phyloP scores from a whole-genome alignment of 2,329 filamentous ascomycete species.

The Botryotinia globosa region DNA sequence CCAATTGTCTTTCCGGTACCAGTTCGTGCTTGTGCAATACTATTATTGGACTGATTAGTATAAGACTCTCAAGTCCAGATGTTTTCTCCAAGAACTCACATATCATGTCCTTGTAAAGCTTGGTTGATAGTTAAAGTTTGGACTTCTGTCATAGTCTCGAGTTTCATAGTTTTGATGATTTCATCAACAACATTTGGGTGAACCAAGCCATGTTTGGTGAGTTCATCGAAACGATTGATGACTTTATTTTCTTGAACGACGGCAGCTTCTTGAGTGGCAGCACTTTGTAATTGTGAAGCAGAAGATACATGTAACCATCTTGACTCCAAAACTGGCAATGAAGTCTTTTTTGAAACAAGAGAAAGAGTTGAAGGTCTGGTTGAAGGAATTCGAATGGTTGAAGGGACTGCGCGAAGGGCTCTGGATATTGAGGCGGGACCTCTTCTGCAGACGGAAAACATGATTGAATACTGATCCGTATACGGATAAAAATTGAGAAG shows the following conservation, averaged over 20 bases:
- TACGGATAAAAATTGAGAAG: conserved; percentile 22
- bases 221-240: conserved; percentile 37
- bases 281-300: conserved; percentile 25
- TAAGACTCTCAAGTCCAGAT: neutral
- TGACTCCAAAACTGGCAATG: conserved; percentile 26
- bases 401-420: conserved; percentile 30
- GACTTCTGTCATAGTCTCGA: conserved; percentile 49
- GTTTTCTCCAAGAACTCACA: conserved; percentile 31
- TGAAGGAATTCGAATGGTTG: conserved; percentile 31
- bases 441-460: conserved; percentile 39
- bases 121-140: conserved; percentile 85
- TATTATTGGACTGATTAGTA: conserved; percentile 40
- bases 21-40: conserved; percentile 91
- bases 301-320: conserved; percentile 36
- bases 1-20: conserved; percentile 96
- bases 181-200: conserved; percentile 40
- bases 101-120: conserved; percentile 61
- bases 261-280: conserved; percentile 16
- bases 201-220: conserved; percentile 35
- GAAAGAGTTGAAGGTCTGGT: conserved; percentile 32
- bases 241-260: conserved; percentile 19
- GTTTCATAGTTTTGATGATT: conserved; percentile 70
- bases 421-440: conserved; percentile 37
- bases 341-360: conserved; percentile 24
- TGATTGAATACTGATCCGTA: conserved; percentile 22